Conservation (phyloP, 768 basidiomycete genomes). For the Kwoniella heveanensis region DNA sequence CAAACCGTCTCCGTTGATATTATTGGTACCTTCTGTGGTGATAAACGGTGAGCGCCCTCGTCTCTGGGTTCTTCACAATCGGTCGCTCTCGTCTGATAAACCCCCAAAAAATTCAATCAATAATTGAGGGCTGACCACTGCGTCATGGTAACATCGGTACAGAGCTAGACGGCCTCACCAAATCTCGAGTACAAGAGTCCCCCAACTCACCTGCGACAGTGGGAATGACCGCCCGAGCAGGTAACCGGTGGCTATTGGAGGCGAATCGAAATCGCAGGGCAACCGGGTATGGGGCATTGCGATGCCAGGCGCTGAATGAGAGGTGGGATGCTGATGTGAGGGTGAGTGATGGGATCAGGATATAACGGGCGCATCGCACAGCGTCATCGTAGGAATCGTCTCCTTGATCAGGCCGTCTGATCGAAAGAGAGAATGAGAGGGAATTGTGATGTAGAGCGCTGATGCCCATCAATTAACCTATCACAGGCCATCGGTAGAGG, state of each 20-base stretch:
- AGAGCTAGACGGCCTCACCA: constrained; percentile 27
- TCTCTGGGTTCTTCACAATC: too few relatives aligned
- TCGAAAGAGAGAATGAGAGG: too few relatives aligned
- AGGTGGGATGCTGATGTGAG: constrained; percentile 20
- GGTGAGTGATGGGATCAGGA: neutral
- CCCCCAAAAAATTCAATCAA: too few relatives aligned
- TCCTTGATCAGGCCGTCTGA: too few relatives aligned
- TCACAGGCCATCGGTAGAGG: constrained; percentile 20
- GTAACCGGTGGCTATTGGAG: constrained; percentile 30
- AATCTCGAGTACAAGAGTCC: constrained; percentile 2
- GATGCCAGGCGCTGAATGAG: constrained; percentile 36
- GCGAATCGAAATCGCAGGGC: constrained; percentile 15
- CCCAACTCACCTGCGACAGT: constrained; percentile 12
- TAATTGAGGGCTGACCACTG: too few relatives aligned
- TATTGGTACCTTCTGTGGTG: constrained; percentile 38
- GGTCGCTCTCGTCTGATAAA: neutral
- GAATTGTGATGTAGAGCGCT: too few relatives aligned
- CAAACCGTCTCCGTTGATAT: constrained; percentile 7
- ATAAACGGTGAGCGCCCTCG: constrained; percentile 38
- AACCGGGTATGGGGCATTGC: constrained; percentile 24
- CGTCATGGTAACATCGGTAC: too few relatives aligned
- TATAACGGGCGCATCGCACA: too few relatives aligned
- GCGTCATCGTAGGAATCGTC: too few relatives aligned
- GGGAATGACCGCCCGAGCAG: constrained; percentile 18
- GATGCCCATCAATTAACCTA: neutral